Evolutionary conservation across 1,139 yeast genomes (phyloP).

Genomic region (Arxiozyma telluris): DNA sequence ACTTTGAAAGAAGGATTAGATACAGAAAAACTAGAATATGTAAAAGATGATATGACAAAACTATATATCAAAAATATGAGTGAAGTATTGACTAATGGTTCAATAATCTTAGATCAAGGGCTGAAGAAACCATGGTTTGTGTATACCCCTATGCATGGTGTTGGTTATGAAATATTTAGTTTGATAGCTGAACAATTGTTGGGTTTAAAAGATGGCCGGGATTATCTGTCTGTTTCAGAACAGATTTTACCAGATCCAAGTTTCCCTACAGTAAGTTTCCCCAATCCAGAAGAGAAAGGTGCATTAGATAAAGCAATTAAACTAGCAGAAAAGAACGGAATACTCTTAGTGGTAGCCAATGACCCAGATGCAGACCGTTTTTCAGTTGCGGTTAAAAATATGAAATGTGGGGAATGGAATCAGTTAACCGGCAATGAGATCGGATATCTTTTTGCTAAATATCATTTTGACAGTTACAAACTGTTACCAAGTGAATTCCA

Average conservation of each 20-base stretch:
- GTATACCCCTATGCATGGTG: slow-evolving; percentile 95
- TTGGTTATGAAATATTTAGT: slow-evolving; percentile 49
- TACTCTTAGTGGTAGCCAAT: slow-evolving; percentile 65
- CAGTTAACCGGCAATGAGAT: slow-evolving; percentile 89
- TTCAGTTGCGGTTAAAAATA: slow-evolving; percentile 50
- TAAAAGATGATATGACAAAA: slow-evolving; percentile 32
- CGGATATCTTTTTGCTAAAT: slow-evolving; percentile 75
- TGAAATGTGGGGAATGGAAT: slow-evolving; percentile 42
- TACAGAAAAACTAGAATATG: slow-evolving; percentile 20
- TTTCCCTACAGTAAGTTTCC: slow-evolving; percentile 79
- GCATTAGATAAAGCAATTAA: slow-evolving; percentile 68
- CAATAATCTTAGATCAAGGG: slow-evolving; percentile 10
- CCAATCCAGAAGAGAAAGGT: slow-evolving; percentile 94
- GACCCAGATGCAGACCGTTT: slow-evolving; percentile 98
- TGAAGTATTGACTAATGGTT: neutral
- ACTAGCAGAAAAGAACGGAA: slow-evolving; percentile 33
- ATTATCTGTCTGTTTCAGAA: slow-evolving; percentile 35
- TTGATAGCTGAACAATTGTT: slow-evolving; percentile 25
- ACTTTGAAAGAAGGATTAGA: slow-evolving; percentile 29
- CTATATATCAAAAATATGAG: slow-evolving; percentile 14
- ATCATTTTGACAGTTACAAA: slow-evolving; percentile 38
- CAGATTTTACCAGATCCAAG: slow-evolving; percentile 75
- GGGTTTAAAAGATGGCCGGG: slow-evolving; percentile 25
- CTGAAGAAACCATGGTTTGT: slow-evolving; percentile 39
- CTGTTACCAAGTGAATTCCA: slow-evolving; percentile 17